Base-by-base conservation (phyloP, 176 grass and related monocot genomes). In the Metroxylon sagu region DNA sequence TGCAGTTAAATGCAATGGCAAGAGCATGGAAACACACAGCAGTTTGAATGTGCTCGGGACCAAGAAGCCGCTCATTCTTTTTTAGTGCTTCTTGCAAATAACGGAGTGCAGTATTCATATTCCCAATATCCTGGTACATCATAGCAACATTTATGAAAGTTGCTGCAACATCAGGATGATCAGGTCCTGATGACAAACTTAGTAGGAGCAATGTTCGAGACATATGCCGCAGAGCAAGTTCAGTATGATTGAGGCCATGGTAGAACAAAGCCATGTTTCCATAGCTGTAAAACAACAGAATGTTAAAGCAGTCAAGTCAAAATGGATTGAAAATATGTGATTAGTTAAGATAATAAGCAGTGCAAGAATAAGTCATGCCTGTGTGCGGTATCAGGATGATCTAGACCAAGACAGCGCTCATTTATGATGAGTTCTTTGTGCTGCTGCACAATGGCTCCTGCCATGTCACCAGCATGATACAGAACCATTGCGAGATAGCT, bases 191-290 rank as follows among this genome's bases (percentile, higher is more conserved):
- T 12, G 87, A 83, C 68, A 98, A 80, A 80, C 84, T 88, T 71
- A 92, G 74, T 56, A 98, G 54, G 18, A 88, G 63, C 54, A 98
- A 60, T 16, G 93, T 85, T 26, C 84, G 84, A 51, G 87, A 98
- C 87, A 98, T 92, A 62, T 98, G 93, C 16, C 79, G 72, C 29
- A 98, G 66, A 3, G 93, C 93, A 17, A 98, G 76, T 77, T 98
- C 87, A 31, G 81, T 87, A 65, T 98, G 87, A 72, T 92, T 98
- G 31, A 98, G 72, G 49, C 81, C 82, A 72, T 98, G 93, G 63
- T 98, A 98, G 82, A 98, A 98, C 51, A 91, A 78, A 18, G 87
- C 93, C 93, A 98, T 98, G 62, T 98, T 98, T 57, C 84, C 93
- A n/a, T 98, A 98, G 78, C 93, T 98, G 73, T 10, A 43, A 65